phyloP scores from a whole-genome alignment of 148 eudicot genomes.

The Suaeda aralocaspica region DNA sequence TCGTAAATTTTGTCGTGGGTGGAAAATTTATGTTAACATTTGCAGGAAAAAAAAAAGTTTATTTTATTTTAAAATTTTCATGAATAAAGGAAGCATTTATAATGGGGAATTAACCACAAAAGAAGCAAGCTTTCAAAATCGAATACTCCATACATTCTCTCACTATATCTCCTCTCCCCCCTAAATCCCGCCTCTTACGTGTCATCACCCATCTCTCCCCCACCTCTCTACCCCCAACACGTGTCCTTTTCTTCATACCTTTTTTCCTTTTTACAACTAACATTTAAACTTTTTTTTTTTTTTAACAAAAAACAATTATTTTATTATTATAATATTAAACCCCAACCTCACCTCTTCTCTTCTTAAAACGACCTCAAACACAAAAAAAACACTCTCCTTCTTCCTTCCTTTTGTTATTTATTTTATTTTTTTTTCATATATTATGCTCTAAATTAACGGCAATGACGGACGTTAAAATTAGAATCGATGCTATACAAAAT shows the following conservation, averaged over 20 bases:
- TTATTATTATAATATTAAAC: background rate
- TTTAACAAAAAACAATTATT: background rate
- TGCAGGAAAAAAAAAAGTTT: no score
- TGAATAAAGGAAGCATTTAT: no score
- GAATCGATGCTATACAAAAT: no score
- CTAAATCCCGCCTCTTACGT: conserved; percentile 25
- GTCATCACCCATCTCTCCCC: conserved; percentile 31
- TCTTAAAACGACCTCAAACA: background rate
- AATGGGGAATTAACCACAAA: background rate
- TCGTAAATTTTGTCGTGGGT: no score
- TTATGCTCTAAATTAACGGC: background rate
- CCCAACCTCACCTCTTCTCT: background rate
- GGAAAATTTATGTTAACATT: no score
- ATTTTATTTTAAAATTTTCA: no score
- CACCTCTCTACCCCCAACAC: conserved; percentile 36
- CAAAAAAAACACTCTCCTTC: conserved; percentile 6
- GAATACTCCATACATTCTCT: background rate
- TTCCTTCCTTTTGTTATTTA: conserved; percentile 21
- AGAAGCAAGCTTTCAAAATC: background rate
- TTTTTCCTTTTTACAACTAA: background rate
- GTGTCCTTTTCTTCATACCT: conserved; percentile 26
- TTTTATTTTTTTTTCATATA: background rate
- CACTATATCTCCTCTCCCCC: background rate
- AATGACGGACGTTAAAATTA: conserved; percentile 15
- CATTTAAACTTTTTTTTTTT: background rate